Base-by-base conservation (phyloP, 2,329 filamentous ascomycete species). In the Fusarium praegraminearum region DNA sequence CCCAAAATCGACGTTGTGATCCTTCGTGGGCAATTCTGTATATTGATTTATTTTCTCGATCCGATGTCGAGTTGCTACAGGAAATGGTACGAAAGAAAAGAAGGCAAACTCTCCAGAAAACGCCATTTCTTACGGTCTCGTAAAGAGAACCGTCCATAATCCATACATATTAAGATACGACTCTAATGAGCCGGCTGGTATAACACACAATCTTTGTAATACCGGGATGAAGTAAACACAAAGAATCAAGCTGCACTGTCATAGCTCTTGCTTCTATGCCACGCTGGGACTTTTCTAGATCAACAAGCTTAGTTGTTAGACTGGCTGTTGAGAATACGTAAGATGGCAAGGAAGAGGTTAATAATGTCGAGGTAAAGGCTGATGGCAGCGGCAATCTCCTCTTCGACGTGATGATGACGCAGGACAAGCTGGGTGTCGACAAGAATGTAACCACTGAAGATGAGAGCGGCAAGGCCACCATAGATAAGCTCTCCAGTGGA, bases 401-500 rank as follows among this genome's bases (percentile, higher is more conserved):
- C 95, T 83, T 99, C 96, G 54, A 98, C 93, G 77, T 98, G 95
- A 82, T 98, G 96, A 80, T 97, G 93, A 76, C 94, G 89, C 88
- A 99, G 91, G 67, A 99, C 89, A 74, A 99, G 83, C 85, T 99
- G 96, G 0, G 96, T 99, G 78, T 99, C 96, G 47, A 98, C 93
- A 47, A 99, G 86, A 67, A 99, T 97, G 82, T 99, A 99, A 10
- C 86, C 95, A 50, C 91, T 94, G 85, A 99, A 99, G 77, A 99
- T 89, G 46, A 99, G 83, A 4, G 96, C 95, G 1, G 89, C 88
- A 16, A 94, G 81, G 10, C 91, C 90, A 58, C 94, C 93, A 76
- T 97, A 98, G 65, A 93, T 85, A 56, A 98, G 89, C 82, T 99
- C 95, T 35, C 90, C 84, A 28, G 90, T 94, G 78, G 89, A 93